Conservation (phyloP, 495 filamentous ascomycete species). For the Penicillium maclennaniae region DNA sequence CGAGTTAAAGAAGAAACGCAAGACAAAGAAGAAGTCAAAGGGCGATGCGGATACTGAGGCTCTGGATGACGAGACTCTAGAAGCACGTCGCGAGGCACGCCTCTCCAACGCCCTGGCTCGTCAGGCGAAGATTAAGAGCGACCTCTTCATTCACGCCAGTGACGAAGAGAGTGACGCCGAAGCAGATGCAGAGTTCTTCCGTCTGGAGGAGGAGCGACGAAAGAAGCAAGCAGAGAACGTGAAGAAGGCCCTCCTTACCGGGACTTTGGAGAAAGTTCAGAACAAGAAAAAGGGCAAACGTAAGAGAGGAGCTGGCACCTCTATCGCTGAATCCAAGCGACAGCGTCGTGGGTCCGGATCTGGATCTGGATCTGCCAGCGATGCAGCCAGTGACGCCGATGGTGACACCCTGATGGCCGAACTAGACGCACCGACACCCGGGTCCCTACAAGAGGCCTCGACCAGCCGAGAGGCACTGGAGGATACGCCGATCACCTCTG, state of each 20-base stretch:
- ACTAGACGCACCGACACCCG: slow-evolving; percentile 19
- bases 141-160: slow-evolving; percentile 70
- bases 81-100: slow-evolving; percentile 52
- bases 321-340: slow-evolving; percentile 27
- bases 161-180: slow-evolving; percentile 77
- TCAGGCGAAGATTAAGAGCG: slow-evolving; percentile 74
- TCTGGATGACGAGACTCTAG: slow-evolving; percentile 47
- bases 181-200: slow-evolving; percentile 66
- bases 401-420: slow-evolving; percentile 38
- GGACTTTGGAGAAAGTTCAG: slow-evolving; percentile 44
- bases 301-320: slow-evolving; percentile 23
- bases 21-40: slow-evolving; percentile 45
- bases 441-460: slow-evolving; percentile 16
- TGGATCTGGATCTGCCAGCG: slow-evolving; percentile 17
- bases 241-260: slow-evolving; percentile 49
- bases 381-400: slow-evolving; percentile 27
- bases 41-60: slow-evolving; percentile 33
- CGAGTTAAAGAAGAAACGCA: slow-evolving; percentile 51
- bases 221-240: slow-evolving; percentile 47
- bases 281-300: slow-evolving; percentile 30
- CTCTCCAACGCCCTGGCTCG: slow-evolving; percentile 58
- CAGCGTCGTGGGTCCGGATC: slow-evolving; percentile 30
- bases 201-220: slow-evolving; percentile 56
- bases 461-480: slow-evolving; percentile 20
- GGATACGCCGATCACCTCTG: slow-evolving; percentile 28